Evolutionary conservation across 148 eudicot genomes (phyloP).

Genomic region (Persicaria tinctoria): DNA sequence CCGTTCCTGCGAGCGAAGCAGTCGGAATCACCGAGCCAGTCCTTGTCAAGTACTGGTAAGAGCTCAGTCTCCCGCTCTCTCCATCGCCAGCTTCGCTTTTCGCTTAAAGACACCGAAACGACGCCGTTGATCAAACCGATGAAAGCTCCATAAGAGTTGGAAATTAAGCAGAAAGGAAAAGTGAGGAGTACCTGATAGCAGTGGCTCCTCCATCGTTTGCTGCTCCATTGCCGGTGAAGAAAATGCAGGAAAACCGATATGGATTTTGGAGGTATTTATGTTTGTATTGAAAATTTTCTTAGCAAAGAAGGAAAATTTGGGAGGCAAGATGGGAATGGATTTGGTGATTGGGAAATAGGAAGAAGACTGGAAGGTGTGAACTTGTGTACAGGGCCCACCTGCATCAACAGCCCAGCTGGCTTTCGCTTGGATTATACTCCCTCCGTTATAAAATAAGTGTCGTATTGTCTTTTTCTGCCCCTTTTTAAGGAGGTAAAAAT

Average conservation of each 20-base stretch:
- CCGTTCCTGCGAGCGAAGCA: constrained; percentile 37
- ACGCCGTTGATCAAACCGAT: background rate
- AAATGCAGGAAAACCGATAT: background rate
- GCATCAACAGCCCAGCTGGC: constrained; percentile 1
- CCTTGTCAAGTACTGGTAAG: constrained; percentile 70
- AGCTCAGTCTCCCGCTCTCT: constrained; percentile 38
- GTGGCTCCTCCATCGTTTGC: constrained; percentile 33
- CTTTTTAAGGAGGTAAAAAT: no score
- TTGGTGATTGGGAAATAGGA: constrained; percentile 1
- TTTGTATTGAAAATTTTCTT: constrained; percentile 11
- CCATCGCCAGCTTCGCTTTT: constrained; percentile 21
- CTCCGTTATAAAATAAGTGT: no score
- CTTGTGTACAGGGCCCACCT: background rate
- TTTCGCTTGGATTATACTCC: no score
- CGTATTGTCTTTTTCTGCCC: no score
- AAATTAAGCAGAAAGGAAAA: background rate
- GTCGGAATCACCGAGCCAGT: constrained; percentile 44
- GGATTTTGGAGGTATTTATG: background rate
- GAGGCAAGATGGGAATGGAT: background rate
- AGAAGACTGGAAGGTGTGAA: background rate
- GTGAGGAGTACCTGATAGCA: constrained; percentile 36
- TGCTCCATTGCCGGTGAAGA: constrained; percentile 26
- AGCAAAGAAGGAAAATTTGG: constrained; percentile 3
- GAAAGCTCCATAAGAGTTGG: background rate
- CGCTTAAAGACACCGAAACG: constrained; percentile 9